These are phyloP conservation scores for Boletus rex-veris DNA, from an alignment of 768 basidiomycete species.

Conservation along the genomic window DNA sequence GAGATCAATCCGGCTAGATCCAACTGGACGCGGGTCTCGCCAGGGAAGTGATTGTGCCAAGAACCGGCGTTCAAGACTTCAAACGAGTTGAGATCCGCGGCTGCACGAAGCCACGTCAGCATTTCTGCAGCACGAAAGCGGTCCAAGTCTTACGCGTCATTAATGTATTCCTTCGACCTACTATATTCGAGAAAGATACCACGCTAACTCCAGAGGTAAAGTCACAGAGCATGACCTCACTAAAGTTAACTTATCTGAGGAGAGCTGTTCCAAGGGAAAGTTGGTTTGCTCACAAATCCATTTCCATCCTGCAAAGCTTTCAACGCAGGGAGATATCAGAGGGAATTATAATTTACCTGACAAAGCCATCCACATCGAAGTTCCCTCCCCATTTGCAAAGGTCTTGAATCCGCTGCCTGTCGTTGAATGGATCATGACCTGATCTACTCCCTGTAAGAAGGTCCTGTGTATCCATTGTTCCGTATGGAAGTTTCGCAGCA, in stretches of 20 bases:
- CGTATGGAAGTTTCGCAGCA: conserved; percentile 40
- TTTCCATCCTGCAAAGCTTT: conserved; percentile 23
- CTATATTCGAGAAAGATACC: conserved; percentile 19
- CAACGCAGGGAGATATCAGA: background rate
- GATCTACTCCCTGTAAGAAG: conserved; percentile 41
- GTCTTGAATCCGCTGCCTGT: conserved; percentile 34
- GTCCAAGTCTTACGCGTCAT: background rate
- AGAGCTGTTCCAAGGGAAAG: background rate
- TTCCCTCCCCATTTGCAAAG: conserved; percentile 45
- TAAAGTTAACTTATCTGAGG: conserved; percentile 1
- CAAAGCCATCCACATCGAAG: conserved; percentile 43
- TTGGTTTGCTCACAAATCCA: conserved; percentile 29
- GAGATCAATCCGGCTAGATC: conserved; percentile 35
- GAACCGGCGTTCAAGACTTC: conserved; percentile 17
- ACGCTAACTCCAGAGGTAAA: conserved; percentile 29
- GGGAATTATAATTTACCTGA: conserved; percentile 31
- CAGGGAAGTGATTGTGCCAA: conserved; percentile 37
- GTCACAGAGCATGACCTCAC: conserved; percentile 37
- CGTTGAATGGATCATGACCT: conserved; percentile 20
- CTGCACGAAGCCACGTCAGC: background rate
- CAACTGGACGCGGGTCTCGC: conserved; percentile 33
- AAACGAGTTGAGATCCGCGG: background rate
- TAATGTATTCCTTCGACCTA: too few relatives aligned
- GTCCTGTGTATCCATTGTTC: conserved; percentile 47
- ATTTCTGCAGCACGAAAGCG: background rate